Percentiles rank a stretch among this genome's conserved stretches.
These are phyloP conservation scores for Cynara cardunculus DNA, from an alignment of 129 eudicot genomes.

Conservation along the genomic window DNA sequence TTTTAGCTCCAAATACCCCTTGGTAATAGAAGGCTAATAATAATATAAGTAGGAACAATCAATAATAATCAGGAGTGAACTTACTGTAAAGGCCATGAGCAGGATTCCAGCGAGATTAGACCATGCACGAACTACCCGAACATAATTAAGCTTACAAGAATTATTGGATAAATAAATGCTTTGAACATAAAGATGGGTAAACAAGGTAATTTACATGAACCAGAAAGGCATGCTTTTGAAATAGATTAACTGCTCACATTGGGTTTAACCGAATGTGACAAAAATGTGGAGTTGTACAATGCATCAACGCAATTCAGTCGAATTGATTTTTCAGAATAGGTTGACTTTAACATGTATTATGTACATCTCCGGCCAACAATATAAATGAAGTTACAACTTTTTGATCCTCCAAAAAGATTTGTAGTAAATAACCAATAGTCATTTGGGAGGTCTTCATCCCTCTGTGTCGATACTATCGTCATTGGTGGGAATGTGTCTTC, in stretches of 20 bases:
- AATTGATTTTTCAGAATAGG: slow-evolving; percentile 44
- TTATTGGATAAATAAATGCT: background rate
- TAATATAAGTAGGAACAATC: background rate
- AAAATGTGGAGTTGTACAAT: slow-evolving; percentile 60
- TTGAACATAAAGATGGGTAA: slow-evolving; percentile 1
- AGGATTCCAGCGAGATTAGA: slow-evolving; percentile 19
- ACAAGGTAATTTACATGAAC: slow-evolving; percentile 13
- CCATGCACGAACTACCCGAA: background rate
- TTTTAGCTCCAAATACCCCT: background rate
- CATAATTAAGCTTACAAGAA: background rate
- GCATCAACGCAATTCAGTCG: slow-evolving; percentile 48
- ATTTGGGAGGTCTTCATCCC: slow-evolving; percentile 37
- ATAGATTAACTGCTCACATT: slow-evolving; percentile 43
- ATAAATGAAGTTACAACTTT: slow-evolving; percentile 75
- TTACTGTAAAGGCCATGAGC: background rate
- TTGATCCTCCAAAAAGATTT: slow-evolving; percentile 36
- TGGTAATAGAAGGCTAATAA: background rate
- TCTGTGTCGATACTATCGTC: slow-evolving; percentile 54
- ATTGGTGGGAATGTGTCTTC: slow-evolving; percentile 64
- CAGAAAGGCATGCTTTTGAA: slow-evolving; percentile 14
- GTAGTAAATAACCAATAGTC: slow-evolving; percentile 28
- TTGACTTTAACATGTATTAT: slow-evolving; percentile 42
- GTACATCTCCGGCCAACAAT: slow-evolving; percentile 58
- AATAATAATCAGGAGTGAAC: slow-evolving; percentile 8
- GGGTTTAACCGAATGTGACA: slow-evolving; percentile 51